Evolutionary conservation across 306 rosid genomes (phyloP), one percentile per base, ranked within the genome.

Genomic region (Citrullus mucosospermus): DNA sequence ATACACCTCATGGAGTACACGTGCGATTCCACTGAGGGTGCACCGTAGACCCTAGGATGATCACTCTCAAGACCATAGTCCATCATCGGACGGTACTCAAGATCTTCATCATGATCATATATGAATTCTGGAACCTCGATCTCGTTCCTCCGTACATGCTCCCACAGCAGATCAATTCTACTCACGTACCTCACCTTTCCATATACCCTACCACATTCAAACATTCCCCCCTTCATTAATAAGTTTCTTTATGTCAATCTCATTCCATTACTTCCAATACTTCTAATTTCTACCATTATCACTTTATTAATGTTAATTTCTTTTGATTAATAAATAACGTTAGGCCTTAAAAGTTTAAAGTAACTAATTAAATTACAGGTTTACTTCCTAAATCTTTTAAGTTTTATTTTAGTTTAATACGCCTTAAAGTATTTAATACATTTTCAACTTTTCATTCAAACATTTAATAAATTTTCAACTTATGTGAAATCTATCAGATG

Each of bases 21-120:
- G 0, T 93, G 87, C 0, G 97, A 86, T 55, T 92, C 95, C 2
- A 90, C 55, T 0, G 92, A 71, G 51, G 32, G 95, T 3, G 88
- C 85, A 61, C 81, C 92, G 78, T 88, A 88, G 15, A 89, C 88
- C 82, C 98, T 88, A 0, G 92, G 89, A 18, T 92, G 97, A 38
- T 95, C 98, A 71, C 97, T 92, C 85, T 95, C 98, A 60, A 92
- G 81, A 0, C 97, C 98, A 25, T 92, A 92, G 59, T 95, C 97
- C 97, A 92, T 88, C 92, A 88, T 89, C 60, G 97, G 97, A 78
- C 97, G 95, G 86, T 87, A 84, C 80, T 95, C 97, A 84, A 95
- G 81, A 78, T 91, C 98, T 82, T 95, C 98, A 68, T 95, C 98
- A 17, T 92, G 97, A 85, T 95, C 98, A 13, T 78, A 68, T 32